Evolutionary conservation across 169 alveolate species (phyloP), one percentile per base, ranked within the genome.

Genomic region (Cyclospora cayetanensis): DNA sequence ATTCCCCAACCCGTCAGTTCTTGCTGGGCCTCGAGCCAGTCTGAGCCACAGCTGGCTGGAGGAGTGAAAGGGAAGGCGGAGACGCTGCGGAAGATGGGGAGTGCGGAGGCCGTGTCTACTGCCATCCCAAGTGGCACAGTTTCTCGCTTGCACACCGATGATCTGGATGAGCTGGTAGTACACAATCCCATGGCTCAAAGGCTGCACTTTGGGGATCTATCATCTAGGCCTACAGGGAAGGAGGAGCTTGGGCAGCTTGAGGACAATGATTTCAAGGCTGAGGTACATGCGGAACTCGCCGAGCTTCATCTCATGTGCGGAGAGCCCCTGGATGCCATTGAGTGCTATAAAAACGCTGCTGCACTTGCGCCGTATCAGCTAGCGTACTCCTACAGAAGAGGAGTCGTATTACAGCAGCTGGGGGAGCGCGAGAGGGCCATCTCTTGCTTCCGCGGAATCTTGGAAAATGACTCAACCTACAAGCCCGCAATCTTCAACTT

Each of bases 361-460:
- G 15, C 34, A 53, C 93, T 90, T 5, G 90, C 93, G 41, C 93
- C 93, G 1, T 41, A 76, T 12, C 83, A 41, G 37, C 77, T 90
- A 65, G 90, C 55, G 0, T 90, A 74, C 55, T 2, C 74, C 31
- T 90, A 90, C 90, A 42, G 84, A 7, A 63, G 83, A 31, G 93
- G 93, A 27, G 93, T 90, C 29, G 93, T 90, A n/a, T 60, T 90
- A n/a, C 93, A 90, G 90, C 90, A 74, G 77, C 70, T 90, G 39
- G 93, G 93, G 1, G 87, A 76, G 42, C 79, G 86, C 22, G 83
- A 90, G n/a, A 68, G 70, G 53, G 93, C 93, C 35, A 60, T 90
- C 52, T n/a, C 68, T 12, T 66, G 87, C 72, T 90, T 90, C 41
- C 83, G 93, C 29, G 66, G 46, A 41, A 80, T 83, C 25, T 90